phyloP scores from a whole-genome alignment of 2,329 filamentous ascomycete species.

The Fusarium annulatum region DNA sequence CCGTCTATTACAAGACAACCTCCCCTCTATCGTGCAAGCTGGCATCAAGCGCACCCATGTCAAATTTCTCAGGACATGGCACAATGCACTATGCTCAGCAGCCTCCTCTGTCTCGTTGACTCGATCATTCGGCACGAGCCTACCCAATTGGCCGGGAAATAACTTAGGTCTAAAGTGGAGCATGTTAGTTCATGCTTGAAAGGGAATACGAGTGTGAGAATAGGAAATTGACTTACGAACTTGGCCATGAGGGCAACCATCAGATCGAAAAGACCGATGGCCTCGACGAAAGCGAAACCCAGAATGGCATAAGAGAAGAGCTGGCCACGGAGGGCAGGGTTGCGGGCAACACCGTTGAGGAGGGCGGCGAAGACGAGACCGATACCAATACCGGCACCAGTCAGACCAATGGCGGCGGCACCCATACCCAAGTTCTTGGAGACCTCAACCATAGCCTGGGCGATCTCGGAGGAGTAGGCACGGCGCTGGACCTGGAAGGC shows the following conservation, averaged over 20 bases:
- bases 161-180: conserved; percentile 52
- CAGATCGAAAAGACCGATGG: conserved; percentile 88
- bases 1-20: conserved; percentile 55
- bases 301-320: conserved; percentile 97
- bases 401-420: conserved; percentile 90
- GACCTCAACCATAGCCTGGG: conserved; percentile 88
- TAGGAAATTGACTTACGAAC: conserved; percentile 69
- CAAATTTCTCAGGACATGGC: conserved; percentile 45
- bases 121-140: conserved; percentile 52
- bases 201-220: not conserved
- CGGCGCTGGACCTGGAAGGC: conserved; percentile 74
- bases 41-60: conserved; percentile 42
- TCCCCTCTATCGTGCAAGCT: conserved; percentile 51
- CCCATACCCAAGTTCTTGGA: conserved; percentile 93
- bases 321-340: conserved; percentile 93
- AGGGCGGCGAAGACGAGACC: conserved; percentile 93
- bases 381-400: conserved; percentile 94
- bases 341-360: conserved; percentile 89
- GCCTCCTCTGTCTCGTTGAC: conserved; percentile 48
- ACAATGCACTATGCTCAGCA: conserved; percentile 44
- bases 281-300: conserved; percentile 94
- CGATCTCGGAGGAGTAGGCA: conserved; percentile 89
- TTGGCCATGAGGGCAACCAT: conserved; percentile 96
- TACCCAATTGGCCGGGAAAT: conserved; percentile 48
- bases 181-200: conserved; percentile 15